A percentile compares a stretch with the other conserved stretches of the same genome.
Conservation (phyloP, 2,329 filamentous ascomycete species). For the Xylaria sp. region DNA sequence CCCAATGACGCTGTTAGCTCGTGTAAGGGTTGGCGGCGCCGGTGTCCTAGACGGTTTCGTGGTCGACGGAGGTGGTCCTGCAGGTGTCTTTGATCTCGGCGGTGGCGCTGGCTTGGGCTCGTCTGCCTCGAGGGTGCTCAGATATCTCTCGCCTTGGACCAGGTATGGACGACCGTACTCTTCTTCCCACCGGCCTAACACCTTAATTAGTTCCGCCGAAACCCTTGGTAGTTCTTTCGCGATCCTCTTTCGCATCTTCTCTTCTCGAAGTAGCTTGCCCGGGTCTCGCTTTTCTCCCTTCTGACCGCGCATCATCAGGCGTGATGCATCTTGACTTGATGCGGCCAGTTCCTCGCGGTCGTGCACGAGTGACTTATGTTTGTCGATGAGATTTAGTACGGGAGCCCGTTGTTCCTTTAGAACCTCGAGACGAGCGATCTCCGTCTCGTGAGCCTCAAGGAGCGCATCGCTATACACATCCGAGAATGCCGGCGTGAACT, state of each 20-base stretch:
- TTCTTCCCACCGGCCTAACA: conserved; percentile 83
- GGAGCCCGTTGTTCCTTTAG: conserved; percentile 84
- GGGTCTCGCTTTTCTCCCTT: conserved; percentile 94
- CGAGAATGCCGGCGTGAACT: conserved; percentile 94
- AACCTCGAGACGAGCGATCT: conserved; percentile 75
- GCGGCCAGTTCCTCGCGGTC: conserved; percentile 84
- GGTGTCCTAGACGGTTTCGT: conserved; percentile 34
- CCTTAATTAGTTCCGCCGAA: conserved; percentile 72
- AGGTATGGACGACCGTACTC: conserved; percentile 91
- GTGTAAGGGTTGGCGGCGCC: conserved; percentile 27
- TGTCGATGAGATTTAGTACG: conserved; percentile 75
- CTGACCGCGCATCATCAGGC: conserved; percentile 82
- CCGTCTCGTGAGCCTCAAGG: conserved; percentile 88
- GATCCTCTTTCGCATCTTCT: conserved; percentile 98
- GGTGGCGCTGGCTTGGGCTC: conserved; percentile 55
- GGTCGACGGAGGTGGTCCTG: conserved; percentile 49
- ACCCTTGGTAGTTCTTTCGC: conserved; percentile 93
- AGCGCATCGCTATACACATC: conserved; percentile 96
- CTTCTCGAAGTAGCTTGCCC: conserved; percentile 85
- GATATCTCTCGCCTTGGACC: conserved; percentile 85
- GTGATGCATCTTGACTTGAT: conserved; percentile 90
- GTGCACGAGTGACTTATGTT: conserved; percentile 72
- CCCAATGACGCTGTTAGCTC: conserved; percentile 36
- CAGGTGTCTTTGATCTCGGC: conserved; percentile 70
- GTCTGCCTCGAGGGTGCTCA: conserved; percentile 71